Base-by-base conservation (phyloP, 768 basidiomycete species). In the Suillus ampliporus region DNA sequence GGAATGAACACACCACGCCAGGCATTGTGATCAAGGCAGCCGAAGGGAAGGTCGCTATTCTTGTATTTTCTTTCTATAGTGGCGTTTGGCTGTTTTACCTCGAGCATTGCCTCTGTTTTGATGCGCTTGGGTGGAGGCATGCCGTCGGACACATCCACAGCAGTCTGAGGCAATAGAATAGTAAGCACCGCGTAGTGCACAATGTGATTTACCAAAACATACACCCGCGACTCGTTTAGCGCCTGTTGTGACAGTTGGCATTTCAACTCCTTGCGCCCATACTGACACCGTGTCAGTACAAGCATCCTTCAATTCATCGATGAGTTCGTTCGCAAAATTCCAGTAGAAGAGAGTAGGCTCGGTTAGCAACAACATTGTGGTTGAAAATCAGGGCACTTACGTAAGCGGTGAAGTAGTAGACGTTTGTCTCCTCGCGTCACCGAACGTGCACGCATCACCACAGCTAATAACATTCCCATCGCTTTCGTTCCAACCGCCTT, bases 261-360 rank as follows among this genome's bases (percentile, higher is more conserved):
- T 4, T 5, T 21, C 19, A 44, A 44, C 11, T 13, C 43, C n/a
- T 21, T 21, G 43, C 11, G n/a, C n/a, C 43, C n/a, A 44, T 44
- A n/a, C 43, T 21, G 43, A 44, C 10, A 44, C 9, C 1, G 9
- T 21, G 43, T 44, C 43, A 21, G 43, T 44, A 44, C n/a, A 44
- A 10, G 43, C 10, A 44, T 21, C n/a, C n/a, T 44, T 44, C 11
- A 5, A 44, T n/a, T 21, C n/a, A 44, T n/a, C 21, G 43, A 4
- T 44, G 5, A n/a, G 43, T 21, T 44, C 43, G 10, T 44, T 44
- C 43, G 53, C 47, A 46, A 57, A 13, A 26, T 46, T 44, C 38
- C 54, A 53, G 52, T 57, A 57, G 26, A 61, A 57, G 34, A 61
- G 26, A 14, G 52, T 48, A 8, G 43, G n/a, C 23, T 61, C 61